Conservation (phyloP, 2,329 filamentous ascomycete species). For the Exophiala spinifera region DNA sequence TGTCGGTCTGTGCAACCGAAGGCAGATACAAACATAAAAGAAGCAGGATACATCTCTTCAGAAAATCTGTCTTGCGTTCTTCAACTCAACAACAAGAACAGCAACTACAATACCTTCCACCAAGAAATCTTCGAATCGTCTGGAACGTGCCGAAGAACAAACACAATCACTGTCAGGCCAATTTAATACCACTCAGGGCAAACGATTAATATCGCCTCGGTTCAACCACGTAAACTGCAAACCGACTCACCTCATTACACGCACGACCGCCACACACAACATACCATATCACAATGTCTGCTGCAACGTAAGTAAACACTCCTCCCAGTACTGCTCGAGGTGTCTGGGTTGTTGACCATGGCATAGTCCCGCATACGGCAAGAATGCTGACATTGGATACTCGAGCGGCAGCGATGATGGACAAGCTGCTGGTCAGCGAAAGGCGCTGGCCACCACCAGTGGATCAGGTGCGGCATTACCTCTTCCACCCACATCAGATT, state of each 20-base stretch:
- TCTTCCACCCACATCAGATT: conserved; percentile 38
- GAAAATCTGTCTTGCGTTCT: background rate
- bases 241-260: no score
- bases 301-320: conserved; percentile 24
- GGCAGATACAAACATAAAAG: background rate
- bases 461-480: conserved; percentile 14
- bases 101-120: background rate
- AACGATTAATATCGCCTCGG: no score
- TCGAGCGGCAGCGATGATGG: conserved; percentile 40
- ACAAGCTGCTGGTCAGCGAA: conserved; percentile 38
- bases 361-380: conserved; percentile 9
- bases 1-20: no score
- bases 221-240: no score
- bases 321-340: no score
- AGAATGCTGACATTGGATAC: conserved; percentile 32
- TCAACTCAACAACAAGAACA: background rate
- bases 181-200: background rate
- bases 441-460: conserved; percentile 5
- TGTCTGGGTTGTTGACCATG: no score
- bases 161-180: background rate
- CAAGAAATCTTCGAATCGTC: background rate
- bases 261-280: background rate
- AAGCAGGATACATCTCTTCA: background rate
- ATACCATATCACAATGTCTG: conserved; percentile 30
- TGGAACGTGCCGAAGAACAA: background rate